Conservation (phyloP, 768 basidiomycete species). For the Infundibulicybe gibba region DNA sequence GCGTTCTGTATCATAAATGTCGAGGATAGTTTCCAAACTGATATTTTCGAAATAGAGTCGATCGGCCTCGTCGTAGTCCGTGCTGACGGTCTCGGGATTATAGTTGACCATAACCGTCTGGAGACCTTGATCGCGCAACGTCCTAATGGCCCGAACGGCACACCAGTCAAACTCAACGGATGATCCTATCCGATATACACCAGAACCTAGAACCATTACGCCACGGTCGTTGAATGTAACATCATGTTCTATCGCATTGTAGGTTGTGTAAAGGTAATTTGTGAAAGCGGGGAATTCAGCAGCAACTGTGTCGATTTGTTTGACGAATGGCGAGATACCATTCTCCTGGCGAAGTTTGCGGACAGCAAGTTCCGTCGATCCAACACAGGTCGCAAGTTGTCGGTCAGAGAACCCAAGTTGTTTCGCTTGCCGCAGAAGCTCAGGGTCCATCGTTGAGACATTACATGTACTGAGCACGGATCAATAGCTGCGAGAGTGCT, state of each 20-base stretch:
- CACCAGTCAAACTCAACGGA: conserved; percentile 99
- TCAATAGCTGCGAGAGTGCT: conserved; percentile 2
- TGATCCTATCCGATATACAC: conserved; percentile 97
- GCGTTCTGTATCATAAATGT: conserved; percentile 91
- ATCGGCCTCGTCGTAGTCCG: conserved; percentile 98
- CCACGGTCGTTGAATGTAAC: conserved; percentile 86
- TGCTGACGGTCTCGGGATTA: conserved; percentile 98
- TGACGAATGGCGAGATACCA: conserved; percentile 85
- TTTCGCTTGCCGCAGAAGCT: conserved; percentile 77
- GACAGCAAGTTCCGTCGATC: conserved; percentile 91
- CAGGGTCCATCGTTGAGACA: conserved; percentile 57
- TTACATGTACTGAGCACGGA: conserved; percentile 47
- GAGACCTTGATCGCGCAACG: conserved; percentile 89
- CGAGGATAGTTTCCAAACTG: conserved; percentile 91
- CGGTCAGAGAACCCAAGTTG: conserved; percentile 96
- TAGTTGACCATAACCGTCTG: conserved; percentile 99
- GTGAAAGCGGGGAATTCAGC: conserved; percentile 99
- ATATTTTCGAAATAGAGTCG: conserved; percentile 99
- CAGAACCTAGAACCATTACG: conserved; percentile 96
- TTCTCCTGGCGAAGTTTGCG: conserved; percentile 85
- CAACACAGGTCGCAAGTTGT: conserved; percentile 77
- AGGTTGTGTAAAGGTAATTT: conserved; percentile 98
- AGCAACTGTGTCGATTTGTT: conserved; percentile 99
- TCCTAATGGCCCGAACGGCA: conserved; percentile 95
- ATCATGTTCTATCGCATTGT: conserved; percentile 96